phyloP scores from a whole-genome alignment of 331 rosid genomes.

The Prunus yedoensis region DNA sequence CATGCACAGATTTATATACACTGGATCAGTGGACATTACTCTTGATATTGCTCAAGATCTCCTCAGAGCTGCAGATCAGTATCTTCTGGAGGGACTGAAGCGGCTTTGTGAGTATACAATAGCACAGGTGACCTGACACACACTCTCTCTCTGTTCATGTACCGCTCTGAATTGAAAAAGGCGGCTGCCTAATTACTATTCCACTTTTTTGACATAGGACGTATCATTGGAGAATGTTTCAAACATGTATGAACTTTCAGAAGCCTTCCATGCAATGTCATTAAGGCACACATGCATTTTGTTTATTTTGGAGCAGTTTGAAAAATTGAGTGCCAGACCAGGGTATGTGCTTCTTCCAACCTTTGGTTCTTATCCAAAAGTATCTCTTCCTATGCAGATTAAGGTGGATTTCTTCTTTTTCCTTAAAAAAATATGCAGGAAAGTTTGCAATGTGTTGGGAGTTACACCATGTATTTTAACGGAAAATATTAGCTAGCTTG shows the following conservation, averaged over 20 bases:
- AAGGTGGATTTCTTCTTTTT: background rate
- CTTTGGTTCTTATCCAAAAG: background rate
- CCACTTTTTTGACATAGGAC: conserved; percentile 51
- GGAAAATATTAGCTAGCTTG: no score
- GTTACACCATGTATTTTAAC: no score
- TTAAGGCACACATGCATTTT: conserved; percentile 92
- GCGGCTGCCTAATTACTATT: conserved; percentile 16
- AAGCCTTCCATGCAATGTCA: conserved; percentile 87
- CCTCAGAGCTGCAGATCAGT: conserved; percentile 98
- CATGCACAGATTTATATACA: conserved; percentile 80
- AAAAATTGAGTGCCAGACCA: conserved; percentile 77
- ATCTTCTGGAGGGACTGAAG: conserved; percentile 97
- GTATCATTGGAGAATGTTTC: conserved; percentile 86
- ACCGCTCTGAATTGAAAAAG: background rate
- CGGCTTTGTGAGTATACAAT: conserved; percentile 92
- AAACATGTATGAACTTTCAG: conserved; percentile 97
- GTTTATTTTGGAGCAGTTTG: conserved; percentile 86
- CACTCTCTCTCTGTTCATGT: conserved; percentile 4
- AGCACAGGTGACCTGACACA: conserved; percentile 70
- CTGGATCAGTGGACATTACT: conserved; percentile 86
- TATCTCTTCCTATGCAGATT: background rate
- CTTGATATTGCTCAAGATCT: conserved; percentile 95
- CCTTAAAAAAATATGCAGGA: no score
- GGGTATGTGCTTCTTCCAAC: conserved; percentile 56
- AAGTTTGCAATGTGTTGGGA: no score